Percentiles rank a stretch among this genome's conserved stretches.
phyloP scores from a whole-genome alignment of 1,284 basidiomycete genomes.

The Marasmius fiardii region DNA sequence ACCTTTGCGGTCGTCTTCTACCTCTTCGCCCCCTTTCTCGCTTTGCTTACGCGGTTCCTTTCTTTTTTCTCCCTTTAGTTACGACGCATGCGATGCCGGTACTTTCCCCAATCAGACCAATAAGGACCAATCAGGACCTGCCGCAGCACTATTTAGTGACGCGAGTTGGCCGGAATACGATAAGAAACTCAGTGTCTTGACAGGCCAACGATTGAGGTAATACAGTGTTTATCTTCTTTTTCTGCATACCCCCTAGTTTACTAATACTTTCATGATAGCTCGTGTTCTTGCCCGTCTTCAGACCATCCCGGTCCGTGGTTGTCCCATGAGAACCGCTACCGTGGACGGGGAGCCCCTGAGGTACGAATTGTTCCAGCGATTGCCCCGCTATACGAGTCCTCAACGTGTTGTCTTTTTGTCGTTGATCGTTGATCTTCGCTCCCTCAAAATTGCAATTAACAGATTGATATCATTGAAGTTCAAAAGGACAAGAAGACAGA shows the following conservation, averaged over 20 bases:
- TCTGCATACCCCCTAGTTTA: slow-evolving; percentile 22
- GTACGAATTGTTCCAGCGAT: not conserved
- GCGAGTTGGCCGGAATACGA: slow-evolving; percentile 43
- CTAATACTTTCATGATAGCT: slow-evolving; percentile 33
- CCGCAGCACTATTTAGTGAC: slow-evolving; percentile 51
- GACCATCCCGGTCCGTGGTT: slow-evolving; percentile 42
- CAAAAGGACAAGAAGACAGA: slow-evolving; percentile 48
- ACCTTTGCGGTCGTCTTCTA: too few species aligned
- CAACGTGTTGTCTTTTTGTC: too few species aligned
- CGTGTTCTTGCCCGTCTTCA: slow-evolving; percentile 39
- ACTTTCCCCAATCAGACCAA: slow-evolving; percentile 74
- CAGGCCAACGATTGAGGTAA: slow-evolving; percentile 62
- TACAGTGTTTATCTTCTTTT: slow-evolving; percentile 37
- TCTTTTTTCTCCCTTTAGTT: slow-evolving; percentile 36
- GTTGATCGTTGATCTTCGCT: not conserved
- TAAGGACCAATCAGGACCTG: slow-evolving; percentile 45
- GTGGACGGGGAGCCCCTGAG: slow-evolving; percentile 76
- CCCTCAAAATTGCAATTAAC: not conserved
- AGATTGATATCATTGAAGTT: slow-evolving; percentile 79
- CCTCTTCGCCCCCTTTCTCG: not conserved
- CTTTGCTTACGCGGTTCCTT: slow-evolving; percentile 10
- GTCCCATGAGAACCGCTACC: slow-evolving; percentile 27
- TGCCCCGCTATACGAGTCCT: too few species aligned
- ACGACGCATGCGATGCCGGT: slow-evolving; percentile 74
- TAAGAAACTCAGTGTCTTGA: slow-evolving; percentile 57